Conservation (phyloP, 2,329 filamentous ascomycete genomes). For the Colletotrichum tropicale region DNA sequence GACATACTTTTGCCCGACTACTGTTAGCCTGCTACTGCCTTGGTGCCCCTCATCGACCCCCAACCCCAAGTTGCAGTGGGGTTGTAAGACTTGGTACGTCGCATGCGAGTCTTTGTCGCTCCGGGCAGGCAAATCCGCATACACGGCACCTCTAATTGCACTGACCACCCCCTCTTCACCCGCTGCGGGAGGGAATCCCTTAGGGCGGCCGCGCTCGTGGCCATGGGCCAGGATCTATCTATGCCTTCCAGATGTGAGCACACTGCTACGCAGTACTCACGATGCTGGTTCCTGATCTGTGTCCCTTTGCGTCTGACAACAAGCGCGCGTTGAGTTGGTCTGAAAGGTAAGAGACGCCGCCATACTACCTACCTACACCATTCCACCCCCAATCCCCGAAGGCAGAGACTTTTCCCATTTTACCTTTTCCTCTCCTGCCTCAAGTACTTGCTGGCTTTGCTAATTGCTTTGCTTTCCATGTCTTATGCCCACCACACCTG, state of each 20-base stretch:
- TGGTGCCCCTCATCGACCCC: constrained; percentile 1
- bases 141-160: background rate
- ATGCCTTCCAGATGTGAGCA: background rate
- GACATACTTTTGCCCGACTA: background rate
- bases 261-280: background rate
- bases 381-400: background rate
- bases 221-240: background rate
- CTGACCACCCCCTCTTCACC: constrained; percentile 1
- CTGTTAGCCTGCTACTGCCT: background rate
- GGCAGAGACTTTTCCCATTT: background rate
- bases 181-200: background rate
- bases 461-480: background rate
- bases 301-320: background rate
- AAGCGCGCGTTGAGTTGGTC: background rate
- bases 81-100: background rate
- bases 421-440: background rate
- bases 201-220: background rate
- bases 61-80: background rate
- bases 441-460: background rate
- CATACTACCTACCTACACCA: background rate
- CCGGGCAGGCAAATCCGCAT: constrained; percentile 12
- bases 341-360: background rate
- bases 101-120: background rate
- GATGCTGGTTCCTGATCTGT: background rate
- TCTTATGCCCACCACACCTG: background rate